Evolutionary conservation across 768 basidiomycete genomes (phyloP).

Genomic region (Tulasnella sp.): DNA sequence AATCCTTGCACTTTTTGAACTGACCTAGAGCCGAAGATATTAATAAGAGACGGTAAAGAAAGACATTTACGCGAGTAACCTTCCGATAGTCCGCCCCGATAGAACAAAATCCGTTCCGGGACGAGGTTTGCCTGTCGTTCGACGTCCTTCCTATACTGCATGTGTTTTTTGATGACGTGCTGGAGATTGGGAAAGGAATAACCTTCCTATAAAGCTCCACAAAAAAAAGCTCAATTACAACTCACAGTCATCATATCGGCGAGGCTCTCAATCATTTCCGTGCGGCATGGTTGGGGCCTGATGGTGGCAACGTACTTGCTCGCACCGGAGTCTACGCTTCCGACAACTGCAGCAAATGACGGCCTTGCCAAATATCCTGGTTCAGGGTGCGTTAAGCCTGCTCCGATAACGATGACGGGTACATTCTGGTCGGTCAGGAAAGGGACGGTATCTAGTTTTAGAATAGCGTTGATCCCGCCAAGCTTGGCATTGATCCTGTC

Average conservation of each 20-base stretch:
- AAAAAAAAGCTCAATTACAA: neutral
- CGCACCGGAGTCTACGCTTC: constrained; percentile 50
- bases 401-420: constrained; percentile 72
- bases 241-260: constrained; percentile 5
- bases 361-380: constrained; percentile 54
- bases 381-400: constrained; percentile 48
- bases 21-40: neutral
- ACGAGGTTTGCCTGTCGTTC: constrained; percentile 3
- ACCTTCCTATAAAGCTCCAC: neutral
- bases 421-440: constrained; percentile 59
- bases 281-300: constrained; percentile 56
- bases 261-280: constrained; percentile 52
- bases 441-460: constrained; percentile 53
- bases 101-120: constrained; percentile 19
- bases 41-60: neutral
- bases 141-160: constrained; percentile 3
- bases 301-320: constrained; percentile 62
- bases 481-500: constrained; percentile 74
- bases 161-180: constrained; percentile 17
- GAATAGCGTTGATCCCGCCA: constrained; percentile 81
- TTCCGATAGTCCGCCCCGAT: constrained; percentile 20
- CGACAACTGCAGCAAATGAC: constrained; percentile 74
- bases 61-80: neutral
- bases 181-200: neutral
- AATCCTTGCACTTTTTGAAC: constrained; percentile 26